Conservation (phyloP, 495 filamentous ascomycete species). For the Hypoxylon fuscum region DNA sequence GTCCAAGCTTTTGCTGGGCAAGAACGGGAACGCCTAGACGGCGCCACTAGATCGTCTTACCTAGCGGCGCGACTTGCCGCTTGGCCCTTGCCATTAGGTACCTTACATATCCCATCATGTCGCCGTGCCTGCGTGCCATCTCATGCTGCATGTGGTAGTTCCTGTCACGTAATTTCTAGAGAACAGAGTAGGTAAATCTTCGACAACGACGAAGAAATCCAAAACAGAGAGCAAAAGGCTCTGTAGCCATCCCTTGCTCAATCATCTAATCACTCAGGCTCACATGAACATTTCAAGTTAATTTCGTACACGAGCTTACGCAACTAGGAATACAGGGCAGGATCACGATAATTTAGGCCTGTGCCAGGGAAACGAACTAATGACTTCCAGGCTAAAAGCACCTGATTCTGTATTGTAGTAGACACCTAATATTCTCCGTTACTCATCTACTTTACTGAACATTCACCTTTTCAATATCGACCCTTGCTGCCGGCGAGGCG, state of each 20-base stretch:
- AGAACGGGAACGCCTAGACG: constrained; percentile 4
- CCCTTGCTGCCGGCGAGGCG: constrained; percentile 20
- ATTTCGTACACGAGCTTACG: not conserved
- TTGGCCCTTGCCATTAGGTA: constrained; percentile 20
- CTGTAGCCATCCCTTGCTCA: not conserved
- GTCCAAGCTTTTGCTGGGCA: constrained; percentile 19
- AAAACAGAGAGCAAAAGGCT: not conserved
- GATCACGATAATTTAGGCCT: not conserved
- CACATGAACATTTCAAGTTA: not conserved
- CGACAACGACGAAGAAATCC: not conserved
- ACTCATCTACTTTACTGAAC: too few relatives aligned
- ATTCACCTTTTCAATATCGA: too few relatives aligned
- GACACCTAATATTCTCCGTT: too few relatives aligned
- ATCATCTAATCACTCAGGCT: not conserved
- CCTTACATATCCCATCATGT: too few relatives aligned
- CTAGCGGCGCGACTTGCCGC: constrained; percentile 34
- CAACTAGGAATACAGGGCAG: not conserved
- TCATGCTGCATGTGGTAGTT: not conserved
- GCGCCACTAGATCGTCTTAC: constrained; percentile 17
- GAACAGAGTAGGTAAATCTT: not conserved
- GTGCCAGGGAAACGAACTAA: too few relatives aligned
- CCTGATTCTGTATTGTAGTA: too few relatives aligned
- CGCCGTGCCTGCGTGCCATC: too few relatives aligned
- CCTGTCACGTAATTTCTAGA: not conserved
- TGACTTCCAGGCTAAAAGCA: too few relatives aligned